Percentiles rank a stretch among this genome's conserved stretches.
phyloP scores from a whole-genome alignment of 2,329 filamentous ascomycete species.

The Alternaria arbusti region DNA sequence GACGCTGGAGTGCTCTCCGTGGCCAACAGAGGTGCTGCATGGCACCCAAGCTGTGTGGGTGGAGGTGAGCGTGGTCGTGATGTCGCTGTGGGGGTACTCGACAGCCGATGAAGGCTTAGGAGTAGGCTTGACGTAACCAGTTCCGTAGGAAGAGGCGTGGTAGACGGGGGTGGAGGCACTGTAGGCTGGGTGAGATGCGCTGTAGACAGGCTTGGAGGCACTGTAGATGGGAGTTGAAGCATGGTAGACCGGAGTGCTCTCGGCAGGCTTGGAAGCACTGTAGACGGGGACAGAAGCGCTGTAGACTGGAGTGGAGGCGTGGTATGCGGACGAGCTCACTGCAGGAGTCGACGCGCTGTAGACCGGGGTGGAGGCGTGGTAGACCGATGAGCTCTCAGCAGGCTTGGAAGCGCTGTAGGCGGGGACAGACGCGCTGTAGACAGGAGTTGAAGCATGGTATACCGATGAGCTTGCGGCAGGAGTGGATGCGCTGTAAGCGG shows the following conservation, averaged over 20 bases:
- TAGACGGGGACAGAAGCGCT: background rate
- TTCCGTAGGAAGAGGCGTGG: constrained; percentile 17
- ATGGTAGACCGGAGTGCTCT: background rate
- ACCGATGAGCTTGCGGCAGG: background rate
- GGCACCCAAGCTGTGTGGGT: constrained; percentile 47
- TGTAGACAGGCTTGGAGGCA: background rate
- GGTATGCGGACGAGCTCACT: background rate
- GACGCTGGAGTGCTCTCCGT: constrained; percentile 33
- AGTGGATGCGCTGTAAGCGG: background rate
- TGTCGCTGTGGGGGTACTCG: constrained; percentile 17
- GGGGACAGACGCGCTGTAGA: background rate
- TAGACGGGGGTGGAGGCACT: constrained; percentile 3
- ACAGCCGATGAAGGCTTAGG: constrained; percentile 13
- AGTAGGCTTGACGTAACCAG: constrained; percentile 2
- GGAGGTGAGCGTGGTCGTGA: constrained; percentile 33
- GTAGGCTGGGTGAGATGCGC: background rate
- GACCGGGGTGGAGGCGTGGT: background rate
- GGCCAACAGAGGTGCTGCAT: constrained; percentile 45
- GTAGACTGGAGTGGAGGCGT: background rate
- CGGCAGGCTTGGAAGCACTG: background rate
- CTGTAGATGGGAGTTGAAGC: background rate
- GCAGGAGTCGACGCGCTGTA: constrained; percentile 1
- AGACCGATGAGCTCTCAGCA: background rate
- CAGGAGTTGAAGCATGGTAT: background rate
- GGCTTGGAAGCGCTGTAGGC: background rate